Evolutionary conservation across 257 asterid genomes (phyloP).

Genomic region (Capsicum chinense): DNA sequence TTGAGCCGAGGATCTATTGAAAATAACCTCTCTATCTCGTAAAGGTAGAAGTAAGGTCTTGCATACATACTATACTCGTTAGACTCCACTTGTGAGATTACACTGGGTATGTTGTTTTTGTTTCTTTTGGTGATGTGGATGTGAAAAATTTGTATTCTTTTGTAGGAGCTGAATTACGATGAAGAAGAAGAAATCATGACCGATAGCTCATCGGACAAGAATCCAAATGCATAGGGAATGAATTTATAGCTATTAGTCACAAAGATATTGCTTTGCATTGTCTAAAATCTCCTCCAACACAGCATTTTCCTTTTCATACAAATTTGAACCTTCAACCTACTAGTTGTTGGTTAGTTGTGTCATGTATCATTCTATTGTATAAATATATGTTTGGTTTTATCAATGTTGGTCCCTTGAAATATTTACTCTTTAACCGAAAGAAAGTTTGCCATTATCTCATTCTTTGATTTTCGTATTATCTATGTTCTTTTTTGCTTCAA

Average conservation of each 20-base stretch:
- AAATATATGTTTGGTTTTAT: not conserved
- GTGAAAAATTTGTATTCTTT: not conserved
- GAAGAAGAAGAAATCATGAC: constrained; percentile 28
- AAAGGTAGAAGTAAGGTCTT: too few species aligned
- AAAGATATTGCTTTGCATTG: not conserved
- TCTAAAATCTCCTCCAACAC: not conserved
- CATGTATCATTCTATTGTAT: not conserved
- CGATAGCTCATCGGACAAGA: constrained; percentile 23
- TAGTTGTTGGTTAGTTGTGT: constrained; percentile 7
- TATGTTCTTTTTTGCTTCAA: too few species aligned
- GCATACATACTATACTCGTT: too few species aligned
- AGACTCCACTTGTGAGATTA: too few species aligned
- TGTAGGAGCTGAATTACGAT: constrained; percentile 24
- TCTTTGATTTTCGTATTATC: too few species aligned
- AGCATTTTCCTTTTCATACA: constrained; percentile 12
- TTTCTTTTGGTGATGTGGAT: not conserved
- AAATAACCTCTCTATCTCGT: too few species aligned
- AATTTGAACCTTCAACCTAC: constrained; percentile 8
- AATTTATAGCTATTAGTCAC: not conserved
- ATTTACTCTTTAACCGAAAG: too few species aligned
- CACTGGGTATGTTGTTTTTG: not conserved
- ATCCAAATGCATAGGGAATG: constrained; percentile 16
- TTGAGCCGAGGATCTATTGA: too few species aligned
- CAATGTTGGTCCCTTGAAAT: not conserved
- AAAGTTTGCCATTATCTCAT: too few species aligned